phyloP scores from a whole-genome alignment of 208 protist genomes.

The Trypanosoma boissoni region DNA sequence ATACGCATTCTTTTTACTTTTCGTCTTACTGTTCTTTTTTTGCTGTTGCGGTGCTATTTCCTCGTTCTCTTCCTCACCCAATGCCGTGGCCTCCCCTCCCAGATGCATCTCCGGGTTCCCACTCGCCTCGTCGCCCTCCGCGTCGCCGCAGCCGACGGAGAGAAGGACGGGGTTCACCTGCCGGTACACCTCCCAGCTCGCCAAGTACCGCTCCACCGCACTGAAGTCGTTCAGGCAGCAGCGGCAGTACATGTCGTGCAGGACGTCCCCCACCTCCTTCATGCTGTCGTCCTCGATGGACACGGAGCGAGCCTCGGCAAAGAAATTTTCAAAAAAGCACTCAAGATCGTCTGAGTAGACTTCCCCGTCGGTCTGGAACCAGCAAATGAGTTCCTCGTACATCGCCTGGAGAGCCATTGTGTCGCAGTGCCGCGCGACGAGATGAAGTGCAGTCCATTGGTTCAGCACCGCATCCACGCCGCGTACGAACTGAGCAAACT shows the following conservation, averaged over 20 bases:
- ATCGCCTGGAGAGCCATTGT: constrained; percentile 46
- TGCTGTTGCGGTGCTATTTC: constrained; percentile 7
- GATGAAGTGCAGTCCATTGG: constrained; percentile 84
- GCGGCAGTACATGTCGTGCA: constrained; percentile 88
- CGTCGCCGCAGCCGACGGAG: constrained; percentile 51
- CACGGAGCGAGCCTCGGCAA: constrained; percentile 55
- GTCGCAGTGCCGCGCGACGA: constrained; percentile 79
- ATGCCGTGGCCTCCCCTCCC: constrained; percentile 14
- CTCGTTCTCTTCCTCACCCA: constrained; percentile 15
- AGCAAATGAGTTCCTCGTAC: constrained; percentile 58
- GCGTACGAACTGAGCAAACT: constrained; percentile 58
- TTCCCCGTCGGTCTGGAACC: constrained; percentile 68
- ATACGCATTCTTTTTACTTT: constrained; percentile 67
- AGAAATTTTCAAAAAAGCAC: constrained; percentile 88
- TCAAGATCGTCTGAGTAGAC: constrained; percentile 85
- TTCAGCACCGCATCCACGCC: constrained; percentile 72
- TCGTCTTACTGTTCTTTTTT: constrained; percentile 24
- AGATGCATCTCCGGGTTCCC: background rate
- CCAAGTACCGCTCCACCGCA: constrained; percentile 51
- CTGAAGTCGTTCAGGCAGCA: constrained; percentile 71
- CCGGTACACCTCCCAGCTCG: constrained; percentile 44
- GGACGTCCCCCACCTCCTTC: constrained; percentile 72
- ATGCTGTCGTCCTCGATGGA: constrained; percentile 85
- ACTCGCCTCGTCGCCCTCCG: constrained; percentile 5
- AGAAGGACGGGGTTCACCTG: constrained; percentile 64